Evolutionary conservation across 495 filamentous ascomycete genomes (phyloP).

Genomic region (Hypoxylon intermedium): DNA sequence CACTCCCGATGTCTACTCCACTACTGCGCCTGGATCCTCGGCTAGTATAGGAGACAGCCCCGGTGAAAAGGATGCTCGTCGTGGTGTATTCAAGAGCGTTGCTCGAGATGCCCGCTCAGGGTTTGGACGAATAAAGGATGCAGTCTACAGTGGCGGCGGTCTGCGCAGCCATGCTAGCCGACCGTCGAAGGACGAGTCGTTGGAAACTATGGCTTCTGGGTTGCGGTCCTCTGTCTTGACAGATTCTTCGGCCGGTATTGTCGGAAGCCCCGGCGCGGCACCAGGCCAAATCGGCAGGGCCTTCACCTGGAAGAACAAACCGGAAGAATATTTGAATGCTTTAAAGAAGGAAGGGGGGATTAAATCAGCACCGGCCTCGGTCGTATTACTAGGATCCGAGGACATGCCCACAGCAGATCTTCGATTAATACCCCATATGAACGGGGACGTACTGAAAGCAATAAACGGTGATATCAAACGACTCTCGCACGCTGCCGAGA

Average conservation of each 20-base stretch:
- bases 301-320: slow-evolving; percentile 64
- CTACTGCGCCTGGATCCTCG: slow-evolving; percentile 48
- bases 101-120: slow-evolving; percentile 85
- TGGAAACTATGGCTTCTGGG: slow-evolving; percentile 44
- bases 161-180: slow-evolving; percentile 56
- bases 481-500: slow-evolving; percentile 21
- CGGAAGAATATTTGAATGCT: slow-evolving; percentile 58
- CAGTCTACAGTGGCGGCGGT: slow-evolving; percentile 65
- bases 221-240: slow-evolving; percentile 49
- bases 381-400: slow-evolving; percentile 12
- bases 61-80: slow-evolving; percentile 71
- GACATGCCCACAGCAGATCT: slow-evolving; percentile 23
- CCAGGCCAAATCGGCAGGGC: slow-evolving; percentile 47
- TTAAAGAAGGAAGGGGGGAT: slow-evolving; percentile 44
- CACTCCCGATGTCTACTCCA: slow-evolving; percentile 43
- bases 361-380: slow-evolving; percentile 32
- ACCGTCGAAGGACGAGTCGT: slow-evolving; percentile 55
- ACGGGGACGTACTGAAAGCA: slow-evolving; percentile 23
- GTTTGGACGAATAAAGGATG: slow-evolving; percentile 83
- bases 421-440: slow-evolving; percentile 8
- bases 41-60: slow-evolving; percentile 52
- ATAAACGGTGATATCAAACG: slow-evolving; percentile 31
- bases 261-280: slow-evolving; percentile 24
- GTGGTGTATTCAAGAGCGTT: slow-evolving; percentile 77
- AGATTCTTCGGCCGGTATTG: slow-evolving; percentile 40